Percentiles rank a stretch among this genome's conserved stretches.
phyloP scores from a whole-genome alignment of 2,329 filamentous ascomycete genomes.

The Coniochaeta prunicola region DNA sequence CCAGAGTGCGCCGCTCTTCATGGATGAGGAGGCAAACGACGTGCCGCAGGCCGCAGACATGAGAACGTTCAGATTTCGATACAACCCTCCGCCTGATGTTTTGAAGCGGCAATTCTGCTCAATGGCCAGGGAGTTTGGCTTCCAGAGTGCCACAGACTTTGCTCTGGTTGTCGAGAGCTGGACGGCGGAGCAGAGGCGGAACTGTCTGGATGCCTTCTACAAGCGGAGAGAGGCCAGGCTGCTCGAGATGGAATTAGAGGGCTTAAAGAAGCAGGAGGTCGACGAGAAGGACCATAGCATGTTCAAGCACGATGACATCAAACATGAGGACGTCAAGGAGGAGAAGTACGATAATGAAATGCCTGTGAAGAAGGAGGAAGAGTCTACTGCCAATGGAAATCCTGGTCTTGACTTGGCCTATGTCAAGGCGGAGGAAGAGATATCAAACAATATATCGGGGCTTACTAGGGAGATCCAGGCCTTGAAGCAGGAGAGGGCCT shows the following conservation, averaged over 20 bases:
- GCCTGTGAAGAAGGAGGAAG: background rate
- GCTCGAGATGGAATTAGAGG: conserved; percentile 20
- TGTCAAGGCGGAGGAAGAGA: background rate
- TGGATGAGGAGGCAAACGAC: conserved; percentile 31
- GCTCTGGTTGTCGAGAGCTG: conserved; percentile 84
- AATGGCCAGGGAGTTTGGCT: conserved; percentile 78
- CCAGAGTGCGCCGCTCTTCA: conserved; percentile 40
- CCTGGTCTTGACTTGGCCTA: background rate
- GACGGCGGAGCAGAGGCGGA: conserved; percentile 75
- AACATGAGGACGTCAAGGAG: conserved; percentile 6
- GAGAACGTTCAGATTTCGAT: conserved; percentile 39
- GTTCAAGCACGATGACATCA: conserved; percentile 4
- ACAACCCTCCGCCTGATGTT: conserved; percentile 68
- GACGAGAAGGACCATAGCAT: conserved; percentile 2
- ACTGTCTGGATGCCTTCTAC: conserved; percentile 79
- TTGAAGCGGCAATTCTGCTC: conserved; percentile 79
- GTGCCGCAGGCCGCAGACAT: conserved; percentile 14
- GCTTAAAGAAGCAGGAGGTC: conserved; percentile 13
- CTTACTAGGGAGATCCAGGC: background rate
- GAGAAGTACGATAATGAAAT: background rate
- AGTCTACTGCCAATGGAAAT: background rate
- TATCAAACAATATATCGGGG: background rate
- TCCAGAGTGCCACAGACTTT: conserved; percentile 71
- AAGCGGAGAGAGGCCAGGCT: conserved; percentile 51
- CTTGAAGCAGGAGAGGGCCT: conserved; percentile 4